Percentiles rank a stretch among this genome's conserved stretches.
Conservation (phyloP, 495 filamentous ascomycete genomes). For the Penicillium bialowiezense region DNA sequence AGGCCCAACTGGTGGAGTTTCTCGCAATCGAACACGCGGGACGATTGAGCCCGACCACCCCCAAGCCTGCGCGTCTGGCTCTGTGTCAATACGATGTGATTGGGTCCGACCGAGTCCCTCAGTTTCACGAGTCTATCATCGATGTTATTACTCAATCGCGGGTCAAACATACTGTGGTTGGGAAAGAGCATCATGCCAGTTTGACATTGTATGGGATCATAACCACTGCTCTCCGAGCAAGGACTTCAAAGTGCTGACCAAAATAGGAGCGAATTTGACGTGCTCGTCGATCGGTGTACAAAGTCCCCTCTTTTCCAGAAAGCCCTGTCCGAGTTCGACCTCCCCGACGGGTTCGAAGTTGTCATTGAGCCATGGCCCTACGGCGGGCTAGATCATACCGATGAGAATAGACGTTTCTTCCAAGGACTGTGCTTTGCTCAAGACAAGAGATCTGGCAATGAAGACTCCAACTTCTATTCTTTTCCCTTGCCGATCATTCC, state of each 20-base stretch:
- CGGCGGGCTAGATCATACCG: slow-evolving; percentile 55
- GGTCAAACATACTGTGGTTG: slow-evolving; percentile 51
- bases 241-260: slow-evolving; percentile 14
- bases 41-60: slow-evolving; percentile 41
- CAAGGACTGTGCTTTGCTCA: slow-evolving; percentile 51
- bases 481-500: slow-evolving; percentile 76
- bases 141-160: slow-evolving; percentile 51
- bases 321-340: slow-evolving; percentile 56
- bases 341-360: slow-evolving; percentile 62
- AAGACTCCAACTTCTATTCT: slow-evolving; percentile 70
- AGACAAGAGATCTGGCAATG: slow-evolving; percentile 36
- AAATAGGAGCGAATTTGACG: slow-evolving; percentile 57
- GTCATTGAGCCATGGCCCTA: slow-evolving; percentile 73
- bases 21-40: slow-evolving; percentile 51
- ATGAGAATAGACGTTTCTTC: slow-evolving; percentile 54
- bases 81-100: slow-evolving; percentile 66
- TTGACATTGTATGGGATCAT: slow-evolving; percentile 51
- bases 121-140: slow-evolving; percentile 61
- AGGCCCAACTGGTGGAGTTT: slow-evolving; percentile 44
- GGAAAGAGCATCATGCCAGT: slow-evolving; percentile 57
- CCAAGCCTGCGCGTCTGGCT: slow-evolving; percentile 57
- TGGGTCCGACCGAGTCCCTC: slow-evolving; percentile 50
- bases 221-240: too few relatives aligned
- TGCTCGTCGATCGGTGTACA: slow-evolving; percentile 59
- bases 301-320: slow-evolving; percentile 59